phyloP scores from a whole-genome alignment of 2,329 filamentous ascomycete species.

The Aureobasidium namibiae region DNA sequence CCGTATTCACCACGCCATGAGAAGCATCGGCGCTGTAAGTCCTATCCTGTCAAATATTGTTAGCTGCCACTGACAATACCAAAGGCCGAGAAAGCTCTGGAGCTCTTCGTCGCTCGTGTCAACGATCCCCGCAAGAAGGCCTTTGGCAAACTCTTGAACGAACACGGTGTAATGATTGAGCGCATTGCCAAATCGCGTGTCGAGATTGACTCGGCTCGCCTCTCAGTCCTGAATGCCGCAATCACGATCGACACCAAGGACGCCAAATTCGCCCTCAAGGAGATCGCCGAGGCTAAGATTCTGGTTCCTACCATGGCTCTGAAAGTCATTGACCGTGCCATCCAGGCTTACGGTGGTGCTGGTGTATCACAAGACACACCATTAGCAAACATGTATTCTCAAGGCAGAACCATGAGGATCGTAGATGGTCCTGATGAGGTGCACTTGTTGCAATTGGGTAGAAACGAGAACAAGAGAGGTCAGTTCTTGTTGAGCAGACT shows the following conservation, averaged over 20 bases:
- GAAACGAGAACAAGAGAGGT: constrained; percentile 69
- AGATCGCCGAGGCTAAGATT: constrained; percentile 94
- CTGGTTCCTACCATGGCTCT: constrained; percentile 76
- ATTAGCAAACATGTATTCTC: constrained; percentile 52
- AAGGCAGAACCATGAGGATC: constrained; percentile 28
- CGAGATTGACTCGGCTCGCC: constrained; percentile 85
- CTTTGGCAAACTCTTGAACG: constrained; percentile 76
- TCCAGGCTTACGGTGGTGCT: constrained; percentile 85
- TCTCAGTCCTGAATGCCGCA: constrained; percentile 88
- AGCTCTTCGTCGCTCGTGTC: constrained; percentile 89
- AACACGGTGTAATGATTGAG: constrained; percentile 91
- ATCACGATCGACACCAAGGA: constrained; percentile 87
- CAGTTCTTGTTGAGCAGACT: constrained; percentile 51
- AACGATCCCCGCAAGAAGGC: constrained; percentile 88
- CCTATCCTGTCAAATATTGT: background rate
- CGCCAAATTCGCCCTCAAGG: constrained; percentile 80
- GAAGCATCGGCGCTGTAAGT: constrained; percentile 72
- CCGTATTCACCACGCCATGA: constrained; percentile 97
- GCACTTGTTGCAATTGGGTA: constrained; percentile 71
- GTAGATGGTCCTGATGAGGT: constrained; percentile 92
- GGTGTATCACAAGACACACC: constrained; percentile 94
- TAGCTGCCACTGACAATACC: background rate
- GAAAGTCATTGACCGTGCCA: constrained; percentile 83
- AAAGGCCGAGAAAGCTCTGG: constrained; percentile 78
- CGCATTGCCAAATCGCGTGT: constrained; percentile 89